Evolutionary conservation across 1,139 yeast species (phyloP), one percentile per base, ranked within the genome.

Genomic region (Saccharomyces pastorianus): DNA sequence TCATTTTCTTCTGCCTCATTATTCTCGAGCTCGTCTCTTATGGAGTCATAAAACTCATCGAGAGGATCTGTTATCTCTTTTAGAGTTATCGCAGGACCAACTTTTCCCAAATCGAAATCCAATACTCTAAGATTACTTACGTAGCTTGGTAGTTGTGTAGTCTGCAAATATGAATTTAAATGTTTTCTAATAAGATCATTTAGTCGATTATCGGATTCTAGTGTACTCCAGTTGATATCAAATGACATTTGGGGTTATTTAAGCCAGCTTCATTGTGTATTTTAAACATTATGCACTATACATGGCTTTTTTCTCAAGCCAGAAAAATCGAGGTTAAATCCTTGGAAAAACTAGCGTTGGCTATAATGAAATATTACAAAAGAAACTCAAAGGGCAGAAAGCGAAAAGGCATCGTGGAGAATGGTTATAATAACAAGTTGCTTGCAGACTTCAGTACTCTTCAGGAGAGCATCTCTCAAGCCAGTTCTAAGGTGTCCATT

Each of bases 41-140:
- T 44, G 14, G 64, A 61, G 4, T 61, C 76, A 63, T 90, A 93
- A 65, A 93, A 91, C 62, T 90, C 96, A 1, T 83, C 83, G 61
- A 89, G 87, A 1, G 99, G 99, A 61, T 88, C 88, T 8, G 90
- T 83, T 48, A 93, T 85, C 64, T 91, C 95, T 64, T 91, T 77
- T 32, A 93, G 82, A 2, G 81, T 83, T 34, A 93, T 73, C 50
- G 82, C 84, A 2, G 99, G 99, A 0, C 96, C 83, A 4, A 73
- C 73, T 4, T 80, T 72, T 0, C 99, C 99, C 4, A 95, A 71
- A 53, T 83, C 79, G 65, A 93, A 86, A 53, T 82, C 78, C 0
- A 84, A 77, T 5, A 93, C 93, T 27, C 82, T 74, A 20, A 93
- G 74, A 53, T 87, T 83, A 55, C 81, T 81, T 34, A 93, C 80